These are phyloP conservation scores for Cladosporium sp. DNA, from an alignment of 2,329 filamentous ascomycete species.

Conservation along the genomic window DNA sequence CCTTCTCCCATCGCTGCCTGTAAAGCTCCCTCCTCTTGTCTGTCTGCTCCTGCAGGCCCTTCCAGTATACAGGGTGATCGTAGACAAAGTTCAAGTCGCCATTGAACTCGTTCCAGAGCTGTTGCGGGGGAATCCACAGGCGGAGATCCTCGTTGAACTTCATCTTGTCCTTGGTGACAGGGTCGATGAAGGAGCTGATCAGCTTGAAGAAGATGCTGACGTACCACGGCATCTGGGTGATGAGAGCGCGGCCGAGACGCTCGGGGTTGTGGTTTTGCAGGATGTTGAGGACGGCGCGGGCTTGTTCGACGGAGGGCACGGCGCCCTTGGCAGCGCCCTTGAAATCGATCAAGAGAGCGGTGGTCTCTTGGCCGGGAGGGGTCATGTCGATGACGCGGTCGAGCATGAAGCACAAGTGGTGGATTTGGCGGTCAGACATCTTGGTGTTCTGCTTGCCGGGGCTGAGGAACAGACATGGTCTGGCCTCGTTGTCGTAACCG, in stretches of 20 bases:
- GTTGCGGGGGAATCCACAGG: slow-evolving; percentile 75
- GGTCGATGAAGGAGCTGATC: slow-evolving; percentile 95
- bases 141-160: slow-evolving; percentile 94
- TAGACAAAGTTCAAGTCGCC: slow-evolving; percentile 89
- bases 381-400: slow-evolving; percentile 87
- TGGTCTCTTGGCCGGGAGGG: slow-evolving; percentile 80
- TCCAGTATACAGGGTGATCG: slow-evolving; percentile 87
- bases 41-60: slow-evolving; percentile 72
- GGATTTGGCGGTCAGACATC: slow-evolving; percentile 77
- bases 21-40: slow-evolving; percentile 64
- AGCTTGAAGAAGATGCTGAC: slow-evolving; percentile 94
- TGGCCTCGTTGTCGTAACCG: slow-evolving; percentile 79
- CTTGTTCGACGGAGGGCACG: slow-evolving; percentile 74
- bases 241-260: slow-evolving; percentile 80
- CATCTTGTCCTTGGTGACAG: slow-evolving; percentile 88
- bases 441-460: slow-evolving; percentile 93
- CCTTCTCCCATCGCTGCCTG: slow-evolving; percentile 72
- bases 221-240: slow-evolving; percentile 89
- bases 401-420: slow-evolving; percentile 95
- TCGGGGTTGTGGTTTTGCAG: slow-evolving; percentile 96
- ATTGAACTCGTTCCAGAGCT: slow-evolving; percentile 77
- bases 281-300: slow-evolving; percentile 82
- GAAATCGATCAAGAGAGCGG: slow-evolving; percentile 90
- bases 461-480: slow-evolving; percentile 89
- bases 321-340: slow-evolving; percentile 73